phyloP scores from a whole-genome alignment of 768 basidiomycete genomes.

The Boletus barrowsii region DNA sequence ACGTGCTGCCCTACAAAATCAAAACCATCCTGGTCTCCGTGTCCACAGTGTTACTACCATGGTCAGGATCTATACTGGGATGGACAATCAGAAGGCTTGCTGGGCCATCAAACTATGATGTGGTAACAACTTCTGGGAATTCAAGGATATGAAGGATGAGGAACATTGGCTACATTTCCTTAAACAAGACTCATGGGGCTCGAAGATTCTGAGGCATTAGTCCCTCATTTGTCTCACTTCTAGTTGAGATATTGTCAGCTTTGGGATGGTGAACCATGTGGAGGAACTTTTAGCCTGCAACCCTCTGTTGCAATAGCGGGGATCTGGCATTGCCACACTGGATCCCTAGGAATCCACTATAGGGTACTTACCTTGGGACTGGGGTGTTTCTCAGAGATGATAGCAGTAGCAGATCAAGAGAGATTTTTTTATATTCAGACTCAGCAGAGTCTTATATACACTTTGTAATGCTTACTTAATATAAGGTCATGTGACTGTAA shows the following conservation, averaged over 20 bases:
- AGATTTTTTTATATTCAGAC: too few species aligned
- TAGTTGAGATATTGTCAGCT: slow-evolving; percentile 49
- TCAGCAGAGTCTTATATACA: too few species aligned
- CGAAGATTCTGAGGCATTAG: slow-evolving; percentile 48
- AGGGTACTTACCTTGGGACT: too few species aligned
- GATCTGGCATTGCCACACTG: too few species aligned
- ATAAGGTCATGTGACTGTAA: too few species aligned
- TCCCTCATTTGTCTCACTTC: slow-evolving; percentile 51
- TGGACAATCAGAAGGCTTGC: slow-evolving; percentile 21
- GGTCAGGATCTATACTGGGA: slow-evolving; percentile 34
- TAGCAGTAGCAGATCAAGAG: too few species aligned
- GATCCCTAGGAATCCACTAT: too few species aligned
- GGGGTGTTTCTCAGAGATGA: too few species aligned
- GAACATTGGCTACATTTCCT: slow-evolving; percentile 35
- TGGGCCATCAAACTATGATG: slow-evolving; percentile 44
- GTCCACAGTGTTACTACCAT: slow-evolving; percentile 33
- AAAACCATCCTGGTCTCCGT: slow-evolving; percentile 35
- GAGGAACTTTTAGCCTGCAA: slow-evolving; percentile 47
- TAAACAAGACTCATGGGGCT: slow-evolving; percentile 28
- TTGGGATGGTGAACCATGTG: slow-evolving; percentile 53
- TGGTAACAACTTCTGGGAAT: slow-evolving; percentile 32
- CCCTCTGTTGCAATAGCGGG: too few species aligned
- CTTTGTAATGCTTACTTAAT: too few species aligned
- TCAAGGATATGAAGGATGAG: slow-evolving; percentile 23
- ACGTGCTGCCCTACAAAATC: slow-evolving; percentile 36